Percentiles rank a stretch among this genome's conserved stretches.
These are phyloP conservation scores for Pseudophaeomoniella oleicola DNA, from an alignment of 2,329 filamentous ascomycete genomes.

Conservation along the genomic window DNA sequence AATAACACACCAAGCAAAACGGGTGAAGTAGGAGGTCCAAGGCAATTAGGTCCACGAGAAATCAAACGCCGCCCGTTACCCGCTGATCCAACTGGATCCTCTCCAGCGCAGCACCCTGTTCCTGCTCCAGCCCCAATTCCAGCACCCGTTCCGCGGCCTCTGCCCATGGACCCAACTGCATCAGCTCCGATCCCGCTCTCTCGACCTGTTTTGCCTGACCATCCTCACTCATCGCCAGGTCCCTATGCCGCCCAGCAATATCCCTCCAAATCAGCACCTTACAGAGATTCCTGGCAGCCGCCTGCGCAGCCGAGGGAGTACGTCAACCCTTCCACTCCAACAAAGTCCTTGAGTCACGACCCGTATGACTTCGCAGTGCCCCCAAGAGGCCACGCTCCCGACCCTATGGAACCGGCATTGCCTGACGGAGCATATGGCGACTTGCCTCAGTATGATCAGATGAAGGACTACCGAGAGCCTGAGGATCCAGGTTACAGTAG, in stretches of 20 bases:
- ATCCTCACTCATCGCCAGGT: neutral
- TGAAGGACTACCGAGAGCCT: neutral
- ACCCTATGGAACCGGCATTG: neutral
- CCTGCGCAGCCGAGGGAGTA: neutral
- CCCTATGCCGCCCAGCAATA: neutral
- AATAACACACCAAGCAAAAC: slow-evolving; percentile 10
- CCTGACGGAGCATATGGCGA: neutral
- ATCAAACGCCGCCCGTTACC: slow-evolving; percentile 78
- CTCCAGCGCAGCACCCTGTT: slow-evolving; percentile 4
- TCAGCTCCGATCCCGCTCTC: slow-evolving; percentile 2
- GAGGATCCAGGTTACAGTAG: neutral
- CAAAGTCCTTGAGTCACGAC: neutral
- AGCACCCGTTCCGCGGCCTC: too few relatives aligned
- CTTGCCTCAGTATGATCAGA: neutral
- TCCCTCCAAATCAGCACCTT: neutral
- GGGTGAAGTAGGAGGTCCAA: slow-evolving; percentile 23
- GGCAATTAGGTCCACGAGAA: slow-evolving; percentile 35
- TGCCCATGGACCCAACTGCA: too few relatives aligned
- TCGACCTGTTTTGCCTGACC: neutral
- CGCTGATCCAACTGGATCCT: slow-evolving; percentile 43
- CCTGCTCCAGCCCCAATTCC: slow-evolving; percentile 3
- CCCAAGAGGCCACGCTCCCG: neutral
- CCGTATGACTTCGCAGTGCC: slow-evolving; percentile 1
- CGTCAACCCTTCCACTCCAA: neutral
- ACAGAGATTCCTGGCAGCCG: neutral